Percentiles rank a stretch among this genome's conserved stretches.
These are phyloP conservation scores for Phytophthora citricola DNA, from an alignment of 352 stramenopile genomes.

Conservation along the genomic window DNA sequence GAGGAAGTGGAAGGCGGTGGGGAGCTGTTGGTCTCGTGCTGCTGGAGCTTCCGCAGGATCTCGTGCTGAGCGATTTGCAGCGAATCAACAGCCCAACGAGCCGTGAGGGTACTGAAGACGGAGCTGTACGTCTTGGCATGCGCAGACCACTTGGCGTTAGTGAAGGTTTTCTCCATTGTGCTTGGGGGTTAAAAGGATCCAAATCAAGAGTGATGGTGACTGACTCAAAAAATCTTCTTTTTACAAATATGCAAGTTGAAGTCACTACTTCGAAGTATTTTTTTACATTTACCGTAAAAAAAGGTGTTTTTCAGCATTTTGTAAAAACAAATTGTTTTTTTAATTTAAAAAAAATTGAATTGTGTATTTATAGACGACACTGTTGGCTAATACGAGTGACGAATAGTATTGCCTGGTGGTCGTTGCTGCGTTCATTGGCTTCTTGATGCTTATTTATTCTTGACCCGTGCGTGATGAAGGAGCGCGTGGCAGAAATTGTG, in stretches of 20 bases:
- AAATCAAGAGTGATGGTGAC: neutral
- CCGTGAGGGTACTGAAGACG: slow-evolving; percentile 29
- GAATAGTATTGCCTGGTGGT: slow-evolving; percentile 14
- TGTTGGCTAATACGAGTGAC: neutral
- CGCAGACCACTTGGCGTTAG: slow-evolving; percentile 40
- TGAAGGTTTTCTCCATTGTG: slow-evolving; percentile 40
- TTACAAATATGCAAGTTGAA: too few species aligned
- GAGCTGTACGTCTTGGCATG: slow-evolving; percentile 38
- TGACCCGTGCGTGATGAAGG: slow-evolving; percentile 37
- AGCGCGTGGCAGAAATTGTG: slow-evolving; percentile 58
- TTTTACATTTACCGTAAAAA: too few species aligned
- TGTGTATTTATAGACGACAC: too few species aligned
- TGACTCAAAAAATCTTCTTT: neutral
- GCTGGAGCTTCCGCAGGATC: slow-evolving; percentile 22
- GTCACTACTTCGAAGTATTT: too few species aligned
- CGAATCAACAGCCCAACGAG: slow-evolving; percentile 32
- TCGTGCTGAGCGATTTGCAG: slow-evolving; percentile 39
- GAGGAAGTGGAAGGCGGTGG: slow-evolving; percentile 36
- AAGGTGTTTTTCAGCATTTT: too few species aligned
- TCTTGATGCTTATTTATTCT: neutral
- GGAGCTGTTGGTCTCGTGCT: slow-evolving; percentile 24
- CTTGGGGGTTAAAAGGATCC: neutral
- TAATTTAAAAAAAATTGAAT: too few species aligned
- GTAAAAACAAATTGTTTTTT: too few species aligned
- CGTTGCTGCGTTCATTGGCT: slow-evolving; percentile 6